Evolutionary conservation across 2,329 filamentous ascomycete species (phyloP).

Genomic region (Colletotrichum orchidophilum): DNA sequence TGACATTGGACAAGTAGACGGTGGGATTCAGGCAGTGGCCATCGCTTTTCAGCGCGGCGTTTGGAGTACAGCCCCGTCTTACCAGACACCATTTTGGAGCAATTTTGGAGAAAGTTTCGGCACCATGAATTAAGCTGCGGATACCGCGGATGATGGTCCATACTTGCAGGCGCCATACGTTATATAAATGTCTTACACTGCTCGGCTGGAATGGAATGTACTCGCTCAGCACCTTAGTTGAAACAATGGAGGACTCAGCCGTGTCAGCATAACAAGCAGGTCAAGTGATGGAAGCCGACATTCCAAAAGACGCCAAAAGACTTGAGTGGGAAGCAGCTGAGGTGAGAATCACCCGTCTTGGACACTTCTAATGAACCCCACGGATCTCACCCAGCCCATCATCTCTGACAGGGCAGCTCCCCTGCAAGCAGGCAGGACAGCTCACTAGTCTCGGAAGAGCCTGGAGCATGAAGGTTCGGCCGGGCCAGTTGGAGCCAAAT

Average conservation of each 20-base stretch:
- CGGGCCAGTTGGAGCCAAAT: neutral
- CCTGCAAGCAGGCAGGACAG: neutral
- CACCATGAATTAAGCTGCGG: neutral
- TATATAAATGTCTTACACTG: neutral
- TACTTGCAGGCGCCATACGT: neutral
- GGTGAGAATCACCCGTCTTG: neutral
- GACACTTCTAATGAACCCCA: neutral
- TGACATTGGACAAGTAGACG: neutral
- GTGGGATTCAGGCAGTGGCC: neutral
- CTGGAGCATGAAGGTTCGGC: neutral
- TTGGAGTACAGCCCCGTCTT: neutral
- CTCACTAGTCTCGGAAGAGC: neutral
- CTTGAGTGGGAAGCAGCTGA: neutral
- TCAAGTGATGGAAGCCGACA: constrained; percentile 22
- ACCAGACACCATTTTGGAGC: neutral
- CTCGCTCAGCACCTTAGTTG: neutral
- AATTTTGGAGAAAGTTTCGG: neutral
- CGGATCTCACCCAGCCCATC: neutral
- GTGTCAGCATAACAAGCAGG: neutral
- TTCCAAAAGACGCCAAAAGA: constrained; percentile 9
- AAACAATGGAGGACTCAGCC: neutral
- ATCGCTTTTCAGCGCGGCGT: neutral
- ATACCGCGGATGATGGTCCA: neutral
- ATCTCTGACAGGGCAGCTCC: neutral
- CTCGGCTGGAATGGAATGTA: neutral